Evolutionary conservation across 2,329 filamentous ascomycete genomes (phyloP), one percentile per base, ranked within the genome.

Genomic region (Aspergillus versicolor): DNA sequence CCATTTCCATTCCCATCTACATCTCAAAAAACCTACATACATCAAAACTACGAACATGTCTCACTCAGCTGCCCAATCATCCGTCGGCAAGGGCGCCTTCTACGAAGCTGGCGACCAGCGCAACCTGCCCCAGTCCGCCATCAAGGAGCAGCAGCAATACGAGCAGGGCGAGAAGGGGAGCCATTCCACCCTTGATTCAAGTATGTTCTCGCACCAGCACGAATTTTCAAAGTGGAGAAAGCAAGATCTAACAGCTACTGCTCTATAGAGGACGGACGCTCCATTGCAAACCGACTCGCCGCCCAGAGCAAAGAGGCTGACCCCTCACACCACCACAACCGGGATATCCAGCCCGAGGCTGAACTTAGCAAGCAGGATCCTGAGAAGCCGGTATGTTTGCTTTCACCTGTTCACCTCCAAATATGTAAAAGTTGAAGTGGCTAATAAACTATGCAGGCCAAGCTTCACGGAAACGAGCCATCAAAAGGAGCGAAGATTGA

Each of bases 61-160:
- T 27, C 21, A 27, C 61, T 57, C 60, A 27, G 79, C 77, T 66
- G 77, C 77, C 67, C 77, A 73, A 55, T 90, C 88, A 57, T 88
- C 80, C 70, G 88, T 93, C 70, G 90, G 90, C 65, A 81, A 79
- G 72, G 67, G 76, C 61, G 72, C 75, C 59, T 77, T 91, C 71
- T 92, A 94, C 77, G 88, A 92, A 77, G 87, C 82, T 56, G 88
- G 86, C 57, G 90, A 94, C 76, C 90, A 94, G 81, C 83, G 84
- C 67, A 91, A 86, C 72, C 71, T 76, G 60, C 82, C 84, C 60
- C 70, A 82, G 58, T 79, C 82, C 2, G 77, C 82, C 60, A 63
- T 79, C 52, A 69, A 75, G 44, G 79, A 84, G 67, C 78, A 81
- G 19, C 77, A 83, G 51, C 81, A 85, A 59, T 94, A 84, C 77